phyloP scores from a whole-genome alignment of 2,329 filamentous ascomycete species.

The Didymella sp. region DNA sequence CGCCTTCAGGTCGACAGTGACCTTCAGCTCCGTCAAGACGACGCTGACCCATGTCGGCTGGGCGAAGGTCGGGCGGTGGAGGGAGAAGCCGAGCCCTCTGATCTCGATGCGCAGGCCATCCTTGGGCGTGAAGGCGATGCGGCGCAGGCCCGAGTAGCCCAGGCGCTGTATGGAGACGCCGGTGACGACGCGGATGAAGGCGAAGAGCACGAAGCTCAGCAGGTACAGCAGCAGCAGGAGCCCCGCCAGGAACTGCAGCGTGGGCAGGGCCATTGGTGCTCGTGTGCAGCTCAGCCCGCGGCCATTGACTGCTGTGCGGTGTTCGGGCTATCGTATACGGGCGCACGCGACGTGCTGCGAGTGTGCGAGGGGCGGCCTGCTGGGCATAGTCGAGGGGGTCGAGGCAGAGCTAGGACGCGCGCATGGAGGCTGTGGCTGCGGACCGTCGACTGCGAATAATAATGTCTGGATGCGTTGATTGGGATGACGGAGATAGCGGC shows the following conservation, averaged over 20 bases:
- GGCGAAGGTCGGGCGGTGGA: slow-evolving; percentile 94
- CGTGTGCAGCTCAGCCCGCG: slow-evolving; percentile 27
- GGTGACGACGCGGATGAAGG: slow-evolving; percentile 87
- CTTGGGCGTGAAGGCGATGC: slow-evolving; percentile 85
- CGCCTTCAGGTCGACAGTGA: slow-evolving; percentile 79
- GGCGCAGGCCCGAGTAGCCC: slow-evolving; percentile 88
- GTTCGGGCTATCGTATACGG: slow-evolving; percentile 14
- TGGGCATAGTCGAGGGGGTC: slow-evolving; percentile 42
- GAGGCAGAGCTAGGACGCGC: slow-evolving; percentile 23
- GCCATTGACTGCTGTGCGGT: slow-evolving; percentile 1
- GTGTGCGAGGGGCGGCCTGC: slow-evolving; percentile 24
- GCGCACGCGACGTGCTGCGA: slow-evolving; percentile 41
- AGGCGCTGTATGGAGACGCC: slow-evolving; percentile 95
- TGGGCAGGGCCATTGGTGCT: slow-evolving; percentile 54
- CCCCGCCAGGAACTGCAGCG: slow-evolving; percentile 78
- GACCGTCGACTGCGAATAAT: no score
- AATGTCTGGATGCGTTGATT: background rate
- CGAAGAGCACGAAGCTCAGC: slow-evolving; percentile 90
- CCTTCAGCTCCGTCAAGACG: slow-evolving; percentile 81
- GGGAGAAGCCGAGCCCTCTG: slow-evolving; percentile 81
- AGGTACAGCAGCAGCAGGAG: slow-evolving; percentile 86
- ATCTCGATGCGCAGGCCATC: slow-evolving; percentile 92
- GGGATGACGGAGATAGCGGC: slow-evolving; percentile 21
- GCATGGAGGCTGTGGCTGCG: slow-evolving; percentile 26
- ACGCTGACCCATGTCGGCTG: slow-evolving; percentile 97